Base-by-base conservation (phyloP, 257 asterid genomes). In the Oldenlandia corymbosa region DNA sequence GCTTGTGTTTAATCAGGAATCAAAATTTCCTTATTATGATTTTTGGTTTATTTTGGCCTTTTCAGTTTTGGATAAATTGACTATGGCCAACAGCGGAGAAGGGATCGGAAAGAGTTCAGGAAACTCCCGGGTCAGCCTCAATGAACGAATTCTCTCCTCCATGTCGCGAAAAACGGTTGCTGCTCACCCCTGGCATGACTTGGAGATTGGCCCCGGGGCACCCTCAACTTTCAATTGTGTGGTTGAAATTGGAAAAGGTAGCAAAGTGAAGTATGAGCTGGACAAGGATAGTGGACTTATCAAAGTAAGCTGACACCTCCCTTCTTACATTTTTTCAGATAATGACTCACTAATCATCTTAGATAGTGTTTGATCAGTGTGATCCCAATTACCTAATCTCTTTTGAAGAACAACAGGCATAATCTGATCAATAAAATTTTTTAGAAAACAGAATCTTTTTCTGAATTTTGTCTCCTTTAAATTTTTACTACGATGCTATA, bases 171-270 rank as follows among this genome's bases (percentile, higher is more conserved):
- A 84, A 77, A 69, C 95, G 8, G 75, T 84, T 54, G 96, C 97
- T 75, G 96, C 96, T 67, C 96, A 90, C 79, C 97, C 97, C 9
- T 88, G 96, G 97, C 97, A 90, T 77, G 97, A 90, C 78, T 80
- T 90, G 77, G 96, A 90, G 75, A 90, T 90, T n/a, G 97, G 96
- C 52, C 96, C 98, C 28, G 98, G 94, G 57, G 98, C 98, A n/a
- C 98, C 98, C 1, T 54, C 83, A 41, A 43, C 71, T 62, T 91
- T 91, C 82, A 88, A 91, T 84, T 82, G 90, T 75, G 98, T 85
- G 67, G 80, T 91, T 74, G 98, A 91, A 76, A 91, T 88, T 55
- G 85, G 90, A 62, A 84, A 91, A 76, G 96, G 96, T 65, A 80
- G 96, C 80, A 91, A 86, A 79, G 98, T 91, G 20, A 91, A 91